Conservation (phyloP, 257 asterid species). For the Penstemon eatonii region DNA sequence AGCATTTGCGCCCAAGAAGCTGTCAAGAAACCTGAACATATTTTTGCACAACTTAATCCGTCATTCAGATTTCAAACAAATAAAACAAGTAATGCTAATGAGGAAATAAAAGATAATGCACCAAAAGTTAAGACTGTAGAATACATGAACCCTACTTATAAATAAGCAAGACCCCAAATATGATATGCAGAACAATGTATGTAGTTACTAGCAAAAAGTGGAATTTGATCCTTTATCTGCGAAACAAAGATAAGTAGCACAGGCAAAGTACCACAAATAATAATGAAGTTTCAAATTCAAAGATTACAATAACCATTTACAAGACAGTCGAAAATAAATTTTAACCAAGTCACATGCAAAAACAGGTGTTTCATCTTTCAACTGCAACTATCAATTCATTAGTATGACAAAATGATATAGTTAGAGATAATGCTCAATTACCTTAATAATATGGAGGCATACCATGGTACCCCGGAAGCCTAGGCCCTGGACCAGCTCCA, state of each 20-base stretch:
- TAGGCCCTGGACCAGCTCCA: conserved; percentile 65
- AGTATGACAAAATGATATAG: neutral
- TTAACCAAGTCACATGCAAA: no score
- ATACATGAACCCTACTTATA: conserved; percentile 5
- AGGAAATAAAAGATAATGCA: no score
- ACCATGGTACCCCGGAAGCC: conserved; percentile 85
- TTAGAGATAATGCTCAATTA: conserved; percentile 22
- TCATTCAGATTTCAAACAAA: conserved; percentile 43
- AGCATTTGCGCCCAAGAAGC: conserved; percentile 96
- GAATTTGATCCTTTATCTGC: neutral
- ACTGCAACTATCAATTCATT: neutral
- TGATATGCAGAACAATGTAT: neutral
- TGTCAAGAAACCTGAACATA: conserved; percentile 94
- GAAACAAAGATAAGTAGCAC: neutral
- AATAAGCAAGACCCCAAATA: neutral
- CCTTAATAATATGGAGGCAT: conserved; percentile 90
- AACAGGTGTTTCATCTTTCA: neutral
- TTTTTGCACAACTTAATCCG: conserved; percentile 54
- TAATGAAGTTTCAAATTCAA: neutral
- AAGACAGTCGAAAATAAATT: no score
- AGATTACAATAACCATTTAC: no score
- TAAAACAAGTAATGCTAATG: conserved; percentile 22
- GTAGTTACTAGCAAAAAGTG: neutral
- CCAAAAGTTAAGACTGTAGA: no score
- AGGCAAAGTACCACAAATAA: neutral